Evolutionary conservation across 2,329 filamentous ascomycete genomes (phyloP), one percentile per base, ranked within the genome.

Genomic region (Hysterium pulicare): DNA sequence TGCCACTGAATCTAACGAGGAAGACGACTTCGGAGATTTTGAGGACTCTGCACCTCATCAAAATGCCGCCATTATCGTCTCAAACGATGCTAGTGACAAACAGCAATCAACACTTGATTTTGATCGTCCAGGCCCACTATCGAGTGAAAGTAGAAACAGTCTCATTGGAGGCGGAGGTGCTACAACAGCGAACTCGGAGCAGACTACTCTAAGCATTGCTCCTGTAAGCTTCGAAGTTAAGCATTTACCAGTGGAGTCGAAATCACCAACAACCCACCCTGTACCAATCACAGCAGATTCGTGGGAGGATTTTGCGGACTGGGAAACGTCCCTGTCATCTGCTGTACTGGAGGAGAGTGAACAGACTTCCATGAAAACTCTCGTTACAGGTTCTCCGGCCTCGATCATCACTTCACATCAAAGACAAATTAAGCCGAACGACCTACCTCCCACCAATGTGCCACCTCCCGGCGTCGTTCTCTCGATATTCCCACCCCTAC

Each of bases 401-500:
- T 7, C 21, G 9, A 15, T 16, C 21, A 15, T 22, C 11, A 23
- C 20, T 26, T 23, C 9, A 41, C 13, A 38, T 9, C 32, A 39
- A 2, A 40, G 21, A 22, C 24, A 13, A 46, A 50, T 16, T 57
- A 66, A 26, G 37, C 55, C 23, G 40, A 50, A 37, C 52, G 61
- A 66, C 42, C 46, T 68, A 19, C 86, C 88, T 5, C 90, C 90
- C 4, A 88, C 83, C 15, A 96, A 95, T 58, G 82, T 96, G 6
- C 91, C 91, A 8, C 91, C 91, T 4, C 91, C 91, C 1, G 87
- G 87, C 1, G 77, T 95, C 16, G 73, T 97, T 11, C 75, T 97
- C 17, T 83, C 86, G 7, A 67, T 89, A 6, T 89, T 95, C 51
- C 82, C 87, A 0, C 72, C 79, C 6, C 70, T 94, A 4, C 80